Conservation (phyloP, 2,329 filamentous ascomycete species). For the Pseudogymnoascus sp. region DNA sequence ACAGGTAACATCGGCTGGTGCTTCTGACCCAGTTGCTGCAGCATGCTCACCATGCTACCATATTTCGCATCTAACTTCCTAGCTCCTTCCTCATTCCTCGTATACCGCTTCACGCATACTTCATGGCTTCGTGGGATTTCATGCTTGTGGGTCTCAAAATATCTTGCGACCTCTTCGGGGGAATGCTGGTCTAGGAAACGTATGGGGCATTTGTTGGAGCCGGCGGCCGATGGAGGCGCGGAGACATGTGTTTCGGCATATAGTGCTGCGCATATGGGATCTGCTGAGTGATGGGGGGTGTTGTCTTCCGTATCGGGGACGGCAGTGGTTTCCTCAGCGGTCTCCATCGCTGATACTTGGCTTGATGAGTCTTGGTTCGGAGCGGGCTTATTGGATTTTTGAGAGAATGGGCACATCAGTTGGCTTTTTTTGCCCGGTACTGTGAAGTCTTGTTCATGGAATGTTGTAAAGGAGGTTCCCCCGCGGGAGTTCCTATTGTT, state of each 20-base stretch:
- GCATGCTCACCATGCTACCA: slow-evolving; percentile 79
- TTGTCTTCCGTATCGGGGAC: slow-evolving; percentile 32
- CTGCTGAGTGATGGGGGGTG: slow-evolving; percentile 45
- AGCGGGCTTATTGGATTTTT: slow-evolving; percentile 18
- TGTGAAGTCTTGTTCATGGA: slow-evolving; percentile 85
- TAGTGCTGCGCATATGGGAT: slow-evolving; percentile 61
- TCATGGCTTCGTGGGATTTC: slow-evolving; percentile 90
- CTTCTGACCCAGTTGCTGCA: slow-evolving; percentile 78
- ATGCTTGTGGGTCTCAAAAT: slow-evolving; percentile 93
- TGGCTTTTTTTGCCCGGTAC: slow-evolving; percentile 74
- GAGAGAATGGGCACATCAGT: slow-evolving; percentile 72
- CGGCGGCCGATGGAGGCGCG: slow-evolving; percentile 42
- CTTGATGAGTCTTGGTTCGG: slow-evolving; percentile 22
- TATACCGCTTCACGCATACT: slow-evolving; percentile 83
- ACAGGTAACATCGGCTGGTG: slow-evolving; percentile 80
- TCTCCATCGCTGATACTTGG: slow-evolving; percentile 22
- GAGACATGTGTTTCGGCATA: slow-evolving; percentile 47
- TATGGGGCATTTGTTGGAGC: slow-evolving; percentile 74
- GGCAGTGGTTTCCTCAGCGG: slow-evolving; percentile 14
- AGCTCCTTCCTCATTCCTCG: slow-evolving; percentile 78
- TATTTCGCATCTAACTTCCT: slow-evolving; percentile 91
- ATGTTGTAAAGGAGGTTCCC: slow-evolving; percentile 54
- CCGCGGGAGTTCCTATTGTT: slow-evolving; percentile 37
- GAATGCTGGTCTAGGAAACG: slow-evolving; percentile 88
- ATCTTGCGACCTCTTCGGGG: slow-evolving; percentile 85